Evolutionary conservation across 345 rosid genomes (phyloP).

Genomic region (Pseudoturritis turrita): DNA sequence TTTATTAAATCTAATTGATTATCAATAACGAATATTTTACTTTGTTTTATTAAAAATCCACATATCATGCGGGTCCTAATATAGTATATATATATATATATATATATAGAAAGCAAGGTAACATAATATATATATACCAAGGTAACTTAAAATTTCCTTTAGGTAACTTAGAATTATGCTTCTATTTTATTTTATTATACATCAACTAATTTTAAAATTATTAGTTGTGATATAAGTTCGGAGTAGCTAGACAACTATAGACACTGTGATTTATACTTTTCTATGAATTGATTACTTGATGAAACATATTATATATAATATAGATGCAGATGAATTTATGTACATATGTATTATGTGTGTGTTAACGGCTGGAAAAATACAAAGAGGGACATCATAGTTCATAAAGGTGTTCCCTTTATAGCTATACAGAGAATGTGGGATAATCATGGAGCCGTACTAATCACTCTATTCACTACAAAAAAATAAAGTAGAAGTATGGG

Average conservation of each 20-base stretch:
- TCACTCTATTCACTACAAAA: slow-evolving; percentile 9
- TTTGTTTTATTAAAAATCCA: too few relatives aligned
- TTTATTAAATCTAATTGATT: too few relatives aligned
- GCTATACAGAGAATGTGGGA: slow-evolving; percentile 32
- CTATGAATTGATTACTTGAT: neutral
- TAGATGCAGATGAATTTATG: too few relatives aligned
- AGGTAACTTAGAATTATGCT: too few relatives aligned
- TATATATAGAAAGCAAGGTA: too few relatives aligned
- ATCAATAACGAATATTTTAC: too few relatives aligned
- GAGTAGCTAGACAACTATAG: slow-evolving; percentile 8
- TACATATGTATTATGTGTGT: neutral
- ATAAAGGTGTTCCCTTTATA: slow-evolving; percentile 25
- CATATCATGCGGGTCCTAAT: too few relatives aligned
- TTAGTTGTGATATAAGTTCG: slow-evolving; percentile 2
- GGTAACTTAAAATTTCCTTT: too few relatives aligned
- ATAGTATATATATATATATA: too few relatives aligned
- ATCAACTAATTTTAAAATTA: too few relatives aligned
- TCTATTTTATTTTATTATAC: too few relatives aligned
- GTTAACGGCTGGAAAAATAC: slow-evolving; percentile 25
- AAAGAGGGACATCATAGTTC: slow-evolving; percentile 26
- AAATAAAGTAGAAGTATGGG: neutral
- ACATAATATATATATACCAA: too few relatives aligned
- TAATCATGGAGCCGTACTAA: slow-evolving; percentile 27
- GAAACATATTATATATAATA: neutral
- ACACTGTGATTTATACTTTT: slow-evolving; percentile 1